These are phyloP conservation scores for Cryoendolithus antarcticus DNA, from an alignment of 2,329 filamentous ascomycete genomes.

Conservation along the genomic window DNA sequence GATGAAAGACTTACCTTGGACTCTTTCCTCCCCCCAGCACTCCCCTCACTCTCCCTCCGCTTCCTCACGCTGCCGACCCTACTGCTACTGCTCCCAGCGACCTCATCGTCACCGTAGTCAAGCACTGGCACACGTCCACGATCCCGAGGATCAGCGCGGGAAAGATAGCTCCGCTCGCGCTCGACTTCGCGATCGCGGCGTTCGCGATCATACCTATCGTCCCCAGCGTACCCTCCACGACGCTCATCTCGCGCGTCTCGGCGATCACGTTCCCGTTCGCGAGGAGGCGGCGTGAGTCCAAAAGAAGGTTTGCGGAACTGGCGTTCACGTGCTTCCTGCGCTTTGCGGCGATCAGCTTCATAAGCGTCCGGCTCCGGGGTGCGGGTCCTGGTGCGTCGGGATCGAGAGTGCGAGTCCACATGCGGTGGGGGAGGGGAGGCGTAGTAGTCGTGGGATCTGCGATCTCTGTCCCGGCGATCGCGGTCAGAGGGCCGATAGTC, in stretches of 20 bases:
- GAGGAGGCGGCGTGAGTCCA: conserved; percentile 24
- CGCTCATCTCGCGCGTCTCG: conserved; percentile 9
- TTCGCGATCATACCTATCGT: conserved; percentile 61
- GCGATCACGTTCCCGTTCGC: conserved; percentile 16
- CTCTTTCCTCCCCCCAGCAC: conserved; percentile 26
- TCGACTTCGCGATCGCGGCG: conserved; percentile 80
- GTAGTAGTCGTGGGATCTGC: conserved; percentile 29
- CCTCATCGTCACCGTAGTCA: conserved; percentile 70
- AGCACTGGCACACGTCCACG: conserved; percentile 61
- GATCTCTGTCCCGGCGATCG: conserved; percentile 6
- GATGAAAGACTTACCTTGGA: conserved; percentile 26
- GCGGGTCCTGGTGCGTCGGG: conserved; percentile 40
- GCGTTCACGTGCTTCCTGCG: conserved; percentile 84
- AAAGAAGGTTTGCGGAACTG: conserved; percentile 65
- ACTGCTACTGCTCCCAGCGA: conserved; percentile 19
- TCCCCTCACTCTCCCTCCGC: conserved; percentile 52
- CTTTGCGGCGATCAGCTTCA: conserved; percentile 87
- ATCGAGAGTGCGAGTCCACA: conserved; percentile 24
- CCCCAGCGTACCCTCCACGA: background rate
- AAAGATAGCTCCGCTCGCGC: conserved; percentile 73
- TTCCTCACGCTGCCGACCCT: conserved; percentile 49
- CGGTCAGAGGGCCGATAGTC: conserved; percentile 1
- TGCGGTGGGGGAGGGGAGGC: conserved; percentile 22
- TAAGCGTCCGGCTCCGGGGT: conserved; percentile 87
- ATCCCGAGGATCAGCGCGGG: conserved; percentile 66